These are phyloP conservation scores for Tuber melanosporum DNA, from an alignment of 495 filamentous ascomycete genomes.

Conservation along the genomic window DNA sequence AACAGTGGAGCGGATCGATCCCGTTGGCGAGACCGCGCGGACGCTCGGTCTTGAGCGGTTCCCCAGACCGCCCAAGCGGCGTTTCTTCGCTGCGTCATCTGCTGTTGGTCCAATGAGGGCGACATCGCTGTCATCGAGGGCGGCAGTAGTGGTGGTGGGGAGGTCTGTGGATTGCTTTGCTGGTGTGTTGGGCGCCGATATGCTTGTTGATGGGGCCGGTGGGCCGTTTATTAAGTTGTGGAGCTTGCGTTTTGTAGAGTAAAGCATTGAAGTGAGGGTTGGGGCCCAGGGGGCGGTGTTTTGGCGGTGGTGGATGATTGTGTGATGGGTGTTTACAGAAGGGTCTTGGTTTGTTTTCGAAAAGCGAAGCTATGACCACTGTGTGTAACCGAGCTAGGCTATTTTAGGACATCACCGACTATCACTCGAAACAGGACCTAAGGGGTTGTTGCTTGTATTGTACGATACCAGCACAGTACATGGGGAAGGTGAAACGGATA, in stretches of 20 bases:
- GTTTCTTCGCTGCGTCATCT: constrained; percentile 29
- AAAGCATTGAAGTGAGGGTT: constrained; percentile 30
- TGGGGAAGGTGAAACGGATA: background rate
- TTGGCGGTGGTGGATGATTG: background rate
- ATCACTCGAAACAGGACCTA: background rate
- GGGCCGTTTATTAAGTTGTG: constrained; percentile 42
- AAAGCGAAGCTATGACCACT: background rate
- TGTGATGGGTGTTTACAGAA: constrained; percentile 1
- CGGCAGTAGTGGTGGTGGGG: constrained; percentile 4
- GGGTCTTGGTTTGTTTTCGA: background rate
- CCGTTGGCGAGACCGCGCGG: constrained; percentile 37
- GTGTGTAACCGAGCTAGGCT: background rate
- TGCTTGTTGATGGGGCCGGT: constrained; percentile 16
- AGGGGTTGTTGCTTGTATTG: background rate
- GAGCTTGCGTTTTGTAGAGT: constrained; percentile 42
- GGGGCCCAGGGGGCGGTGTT: constrained; percentile 4
- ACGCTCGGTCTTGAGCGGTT: constrained; percentile 30
- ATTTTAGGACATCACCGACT: background rate
- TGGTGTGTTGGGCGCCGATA: constrained; percentile 22
- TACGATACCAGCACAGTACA: no score
- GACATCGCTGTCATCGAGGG: constrained; percentile 25
- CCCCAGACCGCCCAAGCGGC: constrained; percentile 30
- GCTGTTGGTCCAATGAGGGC: constrained; percentile 12
- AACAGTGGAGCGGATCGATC: constrained; percentile 30
- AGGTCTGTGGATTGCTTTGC: constrained; percentile 12